phyloP scores from a whole-genome alignment of 805 yeast genomes.

The Debaryomyces tyrocola region DNA sequence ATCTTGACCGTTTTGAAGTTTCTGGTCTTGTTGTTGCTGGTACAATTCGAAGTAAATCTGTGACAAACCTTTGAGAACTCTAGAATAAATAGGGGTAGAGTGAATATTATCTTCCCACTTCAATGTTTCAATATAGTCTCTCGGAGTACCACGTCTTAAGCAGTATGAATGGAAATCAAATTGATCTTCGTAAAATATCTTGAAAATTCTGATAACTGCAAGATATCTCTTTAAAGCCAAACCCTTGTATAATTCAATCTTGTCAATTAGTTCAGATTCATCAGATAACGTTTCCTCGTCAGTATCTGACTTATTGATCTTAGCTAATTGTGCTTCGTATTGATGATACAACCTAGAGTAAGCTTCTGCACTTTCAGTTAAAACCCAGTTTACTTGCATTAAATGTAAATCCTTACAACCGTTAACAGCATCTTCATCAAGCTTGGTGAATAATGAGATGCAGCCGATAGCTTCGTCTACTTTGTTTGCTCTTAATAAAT shows the following conservation, averaged over 20 bases:
- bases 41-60: constrained; percentile 49
- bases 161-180: constrained; percentile 93
- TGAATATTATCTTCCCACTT: constrained; percentile 81
- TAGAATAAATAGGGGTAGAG: constrained; percentile 66
- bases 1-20: constrained; percentile 16
- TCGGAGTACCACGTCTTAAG: constrained; percentile 85
- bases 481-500: constrained; percentile 71
- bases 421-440: constrained; percentile 72
- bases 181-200: constrained; percentile 78
- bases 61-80: constrained; percentile 67
- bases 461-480: constrained; percentile 72
- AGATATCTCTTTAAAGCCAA: constrained; percentile 77
- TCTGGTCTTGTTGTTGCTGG: constrained; percentile 20
- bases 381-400: constrained; percentile 91
- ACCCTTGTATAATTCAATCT: constrained; percentile 53
- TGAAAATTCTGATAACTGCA: constrained; percentile 65
- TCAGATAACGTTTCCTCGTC: constrained; percentile 24
- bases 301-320: constrained; percentile 16
- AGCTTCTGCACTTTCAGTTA: constrained; percentile 82
- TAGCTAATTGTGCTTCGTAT: constrained; percentile 17
- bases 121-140: constrained; percentile 75
- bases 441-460: constrained; percentile 77
- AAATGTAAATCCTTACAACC: constrained; percentile 84
- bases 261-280: constrained; percentile 37
- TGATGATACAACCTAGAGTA: constrained; percentile 58